These are phyloP conservation scores for Puccinia brachypodii DNA, from an alignment of 1,284 basidiomycete genomes.

Conservation along the genomic window DNA sequence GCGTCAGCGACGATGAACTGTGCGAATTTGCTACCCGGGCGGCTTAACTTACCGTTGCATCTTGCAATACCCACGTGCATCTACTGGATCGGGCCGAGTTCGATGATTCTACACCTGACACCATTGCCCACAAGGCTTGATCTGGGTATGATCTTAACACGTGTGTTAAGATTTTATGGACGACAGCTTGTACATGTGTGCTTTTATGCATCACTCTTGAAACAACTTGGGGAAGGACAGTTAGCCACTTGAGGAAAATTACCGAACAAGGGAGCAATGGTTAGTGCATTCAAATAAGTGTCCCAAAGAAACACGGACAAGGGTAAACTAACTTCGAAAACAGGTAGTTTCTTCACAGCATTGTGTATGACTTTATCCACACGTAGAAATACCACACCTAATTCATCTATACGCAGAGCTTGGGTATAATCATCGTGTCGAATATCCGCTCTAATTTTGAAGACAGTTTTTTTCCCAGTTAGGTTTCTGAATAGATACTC, in stretches of 20 bases:
- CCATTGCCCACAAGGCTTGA: slow-evolving; percentile 91
- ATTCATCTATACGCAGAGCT: slow-evolving; percentile 65
- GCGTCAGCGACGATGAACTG: neutral
- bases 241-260: slow-evolving; percentile 72
- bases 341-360: slow-evolving; percentile 66
- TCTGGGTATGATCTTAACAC: slow-evolving; percentile 82
- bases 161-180: slow-evolving; percentile 70
- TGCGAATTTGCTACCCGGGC: neutral
- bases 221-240: slow-evolving; percentile 93
- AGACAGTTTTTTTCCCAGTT: neutral
- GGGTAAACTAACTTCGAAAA: slow-evolving; percentile 67
- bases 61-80: slow-evolving; percentile 67
- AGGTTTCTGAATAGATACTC: slow-evolving; percentile 8
- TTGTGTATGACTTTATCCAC: slow-evolving; percentile 53
- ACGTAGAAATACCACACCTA: slow-evolving; percentile 58
- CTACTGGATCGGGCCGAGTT: slow-evolving; percentile 67
- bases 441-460: slow-evolving; percentile 32
- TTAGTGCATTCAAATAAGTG: neutral
- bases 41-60: slow-evolving; percentile 64
- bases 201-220: slow-evolving; percentile 86
- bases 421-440: slow-evolving; percentile 50
- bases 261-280: neutral
- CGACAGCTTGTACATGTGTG: slow-evolving; percentile 66
- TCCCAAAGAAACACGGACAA: neutral
- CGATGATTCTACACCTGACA: slow-evolving; percentile 82